Conservation (phyloP, 768 basidiomycete species). For the Sistotremastrum suecicum region DNA sequence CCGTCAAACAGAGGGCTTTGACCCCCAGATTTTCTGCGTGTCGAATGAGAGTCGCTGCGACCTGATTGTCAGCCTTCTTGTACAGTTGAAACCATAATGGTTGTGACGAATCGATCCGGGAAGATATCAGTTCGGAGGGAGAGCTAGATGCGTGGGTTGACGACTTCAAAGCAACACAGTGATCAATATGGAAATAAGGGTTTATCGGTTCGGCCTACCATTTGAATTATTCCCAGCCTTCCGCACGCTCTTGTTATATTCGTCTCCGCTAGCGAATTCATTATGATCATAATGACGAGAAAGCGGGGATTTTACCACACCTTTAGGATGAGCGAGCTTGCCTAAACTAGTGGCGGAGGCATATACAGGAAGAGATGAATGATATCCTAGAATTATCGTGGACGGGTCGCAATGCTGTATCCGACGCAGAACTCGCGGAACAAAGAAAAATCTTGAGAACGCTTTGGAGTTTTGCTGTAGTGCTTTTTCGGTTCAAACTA, state of each 20-base stretch:
- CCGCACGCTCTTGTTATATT: conserved; percentile 67
- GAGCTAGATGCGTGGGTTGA: conserved; percentile 67
- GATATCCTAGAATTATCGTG: conserved; percentile 58
- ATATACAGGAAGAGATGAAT: conserved; percentile 65
- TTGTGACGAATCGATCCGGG: conserved; percentile 38
- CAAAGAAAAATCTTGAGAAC: conserved; percentile 80
- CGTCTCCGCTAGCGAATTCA: conserved; percentile 43
- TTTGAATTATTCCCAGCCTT: conserved; percentile 61
- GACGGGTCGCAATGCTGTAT: conserved; percentile 55
- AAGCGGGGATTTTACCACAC: conserved; percentile 14
- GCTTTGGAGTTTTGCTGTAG: conserved; percentile 56
- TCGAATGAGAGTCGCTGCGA: conserved; percentile 55
- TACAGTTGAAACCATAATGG: conserved; percentile 77
- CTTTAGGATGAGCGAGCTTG: conserved; percentile 76
- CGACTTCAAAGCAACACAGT: not conserved
- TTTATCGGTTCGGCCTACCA: conserved; percentile 26
- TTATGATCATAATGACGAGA: not conserved
- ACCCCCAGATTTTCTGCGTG: conserved; percentile 64
- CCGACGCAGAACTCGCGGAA: conserved; percentile 63
- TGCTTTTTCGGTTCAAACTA: conserved; percentile 26
- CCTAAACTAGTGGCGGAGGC: conserved; percentile 74
- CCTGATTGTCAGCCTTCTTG: conserved; percentile 54
- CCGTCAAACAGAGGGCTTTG: conserved; percentile 83
- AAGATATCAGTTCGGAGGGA: conserved; percentile 45
- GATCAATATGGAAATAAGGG: too few species aligned